phyloP scores from a whole-genome alignment of 108 stramenopile species.

The Epipyxis sp. region DNA sequence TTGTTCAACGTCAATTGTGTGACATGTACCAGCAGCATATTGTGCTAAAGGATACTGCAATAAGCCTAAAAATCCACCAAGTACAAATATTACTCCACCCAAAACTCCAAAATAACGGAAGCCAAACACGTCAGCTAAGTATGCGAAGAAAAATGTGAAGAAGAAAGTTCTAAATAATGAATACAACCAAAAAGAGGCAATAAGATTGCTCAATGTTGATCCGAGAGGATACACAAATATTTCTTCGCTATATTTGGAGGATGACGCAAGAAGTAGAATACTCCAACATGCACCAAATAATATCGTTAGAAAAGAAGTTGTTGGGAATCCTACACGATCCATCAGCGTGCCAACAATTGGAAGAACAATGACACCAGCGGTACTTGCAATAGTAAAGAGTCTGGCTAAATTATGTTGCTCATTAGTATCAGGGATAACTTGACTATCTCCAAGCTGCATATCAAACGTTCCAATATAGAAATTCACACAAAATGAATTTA shows the following conservation, averaged over 20 bases:
- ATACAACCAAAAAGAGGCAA: slow-evolving; percentile 50
- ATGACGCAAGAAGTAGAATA: slow-evolving; percentile 31
- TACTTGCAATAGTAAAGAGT: slow-evolving; percentile 49
- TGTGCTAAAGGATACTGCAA: slow-evolving; percentile 20
- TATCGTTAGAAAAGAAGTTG: not conserved
- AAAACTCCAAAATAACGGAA: slow-evolving; percentile 66
- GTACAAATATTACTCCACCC: slow-evolving; percentile 55
- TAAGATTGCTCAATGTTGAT: slow-evolving; percentile 34
- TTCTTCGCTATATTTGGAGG: no score
- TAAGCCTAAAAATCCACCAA: slow-evolving; percentile 36
- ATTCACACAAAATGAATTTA: slow-evolving; percentile 50
- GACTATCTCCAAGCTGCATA: slow-evolving; percentile 7
- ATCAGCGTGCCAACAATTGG: slow-evolving; percentile 51
- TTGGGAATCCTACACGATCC: slow-evolving; percentile 35
- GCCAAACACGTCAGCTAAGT: slow-evolving; percentile 55
- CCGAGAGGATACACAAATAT: not conserved
- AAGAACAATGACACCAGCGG: slow-evolving; percentile 51
- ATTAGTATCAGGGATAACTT: not conserved
- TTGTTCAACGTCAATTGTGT: not conserved
- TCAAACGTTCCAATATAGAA: slow-evolving; percentile 57
- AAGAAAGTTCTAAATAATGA: slow-evolving; percentile 55
- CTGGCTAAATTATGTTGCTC: not conserved
- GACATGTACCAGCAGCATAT: not conserved
- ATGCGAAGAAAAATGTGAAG: slow-evolving; percentile 58
- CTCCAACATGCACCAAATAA: slow-evolving; percentile 39